A percentile compares a stretch with the other conserved stretches of the same genome.
Evolutionary conservation across 2,329 filamentous ascomycete genomes (phyloP).

Genomic region (Paecilomyces variotii): DNA sequence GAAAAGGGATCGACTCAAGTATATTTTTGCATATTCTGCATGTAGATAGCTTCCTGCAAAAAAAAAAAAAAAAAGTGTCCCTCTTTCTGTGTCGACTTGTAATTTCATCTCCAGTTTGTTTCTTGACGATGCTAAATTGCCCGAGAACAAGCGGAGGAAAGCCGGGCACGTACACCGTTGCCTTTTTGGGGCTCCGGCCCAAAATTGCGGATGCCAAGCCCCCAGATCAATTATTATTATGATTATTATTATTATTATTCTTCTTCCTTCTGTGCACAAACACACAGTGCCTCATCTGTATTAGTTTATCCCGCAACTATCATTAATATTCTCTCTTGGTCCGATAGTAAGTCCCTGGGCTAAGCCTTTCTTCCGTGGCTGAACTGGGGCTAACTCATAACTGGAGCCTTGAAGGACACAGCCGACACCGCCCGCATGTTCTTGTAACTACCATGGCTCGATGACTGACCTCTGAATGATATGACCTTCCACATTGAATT

Average conservation of each 20-base stretch:
- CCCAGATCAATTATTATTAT: slow-evolving; percentile 5
- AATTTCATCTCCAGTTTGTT: no score
- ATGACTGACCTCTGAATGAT: slow-evolving; percentile 12
- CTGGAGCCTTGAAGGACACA: neutral
- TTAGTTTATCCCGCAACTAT: neutral
- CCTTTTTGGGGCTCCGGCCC: slow-evolving; percentile 11
- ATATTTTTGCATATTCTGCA: neutral
- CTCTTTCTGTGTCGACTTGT: neutral
- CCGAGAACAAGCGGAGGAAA: neutral
- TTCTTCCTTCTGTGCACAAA: slow-evolving; percentile 7
- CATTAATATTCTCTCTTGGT: neutral
- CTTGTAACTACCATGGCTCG: slow-evolving; percentile 5
- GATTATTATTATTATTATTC: slow-evolving; percentile 1
- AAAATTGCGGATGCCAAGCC: slow-evolving; percentile 11
- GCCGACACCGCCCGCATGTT: slow-evolving; percentile 1
- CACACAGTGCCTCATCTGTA: slow-evolving; percentile 9
- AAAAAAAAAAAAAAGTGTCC: no score
- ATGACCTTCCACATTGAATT: slow-evolving; percentile 17
- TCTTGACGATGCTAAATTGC: neutral
- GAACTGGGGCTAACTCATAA: slow-evolving; percentile 8
- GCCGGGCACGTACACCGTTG: slow-evolving; percentile 13
- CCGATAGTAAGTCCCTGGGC: neutral
- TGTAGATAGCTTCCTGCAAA: neutral
- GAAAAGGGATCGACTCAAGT: neutral
- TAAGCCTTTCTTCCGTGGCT: slow-evolving; percentile 5